These are phyloP conservation scores for Besnoitia besnoiti DNA, from an alignment of 169 alveolate species.

Conservation along the genomic window DNA sequence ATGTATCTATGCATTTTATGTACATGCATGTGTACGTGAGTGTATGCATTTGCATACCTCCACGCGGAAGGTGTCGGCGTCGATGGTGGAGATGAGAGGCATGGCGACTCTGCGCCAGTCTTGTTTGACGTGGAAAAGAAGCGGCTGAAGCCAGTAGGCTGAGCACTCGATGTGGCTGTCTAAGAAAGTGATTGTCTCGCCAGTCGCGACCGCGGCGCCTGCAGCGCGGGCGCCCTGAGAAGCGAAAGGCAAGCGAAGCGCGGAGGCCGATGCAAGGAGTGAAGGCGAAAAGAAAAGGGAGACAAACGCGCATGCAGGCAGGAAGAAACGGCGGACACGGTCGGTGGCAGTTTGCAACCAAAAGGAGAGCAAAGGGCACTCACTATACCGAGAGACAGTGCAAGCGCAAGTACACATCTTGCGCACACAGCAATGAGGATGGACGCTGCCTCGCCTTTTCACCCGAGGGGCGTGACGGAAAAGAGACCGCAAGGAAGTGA, in stretches of 20 bases:
- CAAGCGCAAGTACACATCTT: no score
- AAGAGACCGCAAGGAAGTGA: no score
- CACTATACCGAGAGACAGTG: no score
- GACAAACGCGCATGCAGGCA: neutral
- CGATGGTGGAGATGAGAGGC: slow-evolving; percentile 71
- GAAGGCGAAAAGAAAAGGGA: neutral
- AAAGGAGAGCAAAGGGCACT: no score
- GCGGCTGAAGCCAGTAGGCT: slow-evolving; percentile 72
- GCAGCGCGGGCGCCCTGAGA: slow-evolving; percentile 68
- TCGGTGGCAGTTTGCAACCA: no score
- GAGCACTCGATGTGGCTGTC: slow-evolving; percentile 72
- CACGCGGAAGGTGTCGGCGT: slow-evolving; percentile 52
- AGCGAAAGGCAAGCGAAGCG: no score
- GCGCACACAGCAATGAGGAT: no score
- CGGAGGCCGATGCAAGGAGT: neutral
- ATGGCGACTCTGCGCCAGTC: slow-evolving; percentile 61
- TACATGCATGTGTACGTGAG: neutral
- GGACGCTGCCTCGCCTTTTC: no score
- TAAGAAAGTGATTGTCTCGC: slow-evolving; percentile 59
- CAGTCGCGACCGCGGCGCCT: slow-evolving; percentile 68
- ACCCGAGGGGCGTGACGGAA: no score
- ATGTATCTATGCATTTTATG: neutral
- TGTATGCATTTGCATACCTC: neutral
- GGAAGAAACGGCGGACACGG: no score
- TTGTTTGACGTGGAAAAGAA: slow-evolving; percentile 58